A percentile compares a stretch with the other conserved stretches of the same genome.
Evolutionary conservation across 768 basidiomycete species (phyloP).

Genomic region (Boletales sp.): DNA sequence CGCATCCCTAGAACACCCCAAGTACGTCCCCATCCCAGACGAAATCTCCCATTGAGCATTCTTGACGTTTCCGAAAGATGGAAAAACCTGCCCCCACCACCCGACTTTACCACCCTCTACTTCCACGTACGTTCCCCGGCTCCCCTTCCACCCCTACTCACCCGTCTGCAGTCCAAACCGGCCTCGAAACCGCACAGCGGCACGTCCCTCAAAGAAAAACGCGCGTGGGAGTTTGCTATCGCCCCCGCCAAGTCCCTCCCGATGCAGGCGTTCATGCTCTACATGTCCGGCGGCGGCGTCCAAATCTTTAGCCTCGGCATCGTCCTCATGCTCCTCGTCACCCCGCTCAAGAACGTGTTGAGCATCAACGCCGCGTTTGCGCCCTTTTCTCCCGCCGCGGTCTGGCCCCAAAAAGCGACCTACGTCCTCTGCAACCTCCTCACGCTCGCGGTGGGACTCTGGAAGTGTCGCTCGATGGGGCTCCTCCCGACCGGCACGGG

Average conservation of each 20-base stretch:
- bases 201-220: slow-evolving; percentile 66
- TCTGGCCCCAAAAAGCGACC: slow-evolving; percentile 66
- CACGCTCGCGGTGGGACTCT: slow-evolving; percentile 81
- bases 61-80: slow-evolving; percentile 39
- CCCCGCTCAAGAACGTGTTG: slow-evolving; percentile 80
- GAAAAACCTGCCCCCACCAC: slow-evolving; percentile 61
- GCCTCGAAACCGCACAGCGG: slow-evolving; percentile 48
- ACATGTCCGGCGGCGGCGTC: slow-evolving; percentile 95
- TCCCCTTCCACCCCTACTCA: neutral
- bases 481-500: slow-evolving; percentile 86
- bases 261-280: slow-evolving; percentile 98
- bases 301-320: slow-evolving; percentile 98
- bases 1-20: slow-evolving; percentile 28
- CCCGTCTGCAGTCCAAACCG: slow-evolving; percentile 39
- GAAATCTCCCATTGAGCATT: neutral
- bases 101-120: slow-evolving; percentile 54
- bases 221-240: slow-evolving; percentile 84
- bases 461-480: slow-evolving; percentile 93
- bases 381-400: slow-evolving; percentile 50
- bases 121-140: slow-evolving; percentile 10
- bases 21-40: slow-evolving; percentile 7
- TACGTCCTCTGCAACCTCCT: slow-evolving; percentile 72
- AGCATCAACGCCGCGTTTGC: slow-evolving; percentile 79
- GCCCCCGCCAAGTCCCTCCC: slow-evolving; percentile 87
- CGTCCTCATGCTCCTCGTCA: slow-evolving; percentile 86